Evolutionary conservation across 2,329 filamentous ascomycete species (phyloP).

Genomic region (Rutstroemia sp.): DNA sequence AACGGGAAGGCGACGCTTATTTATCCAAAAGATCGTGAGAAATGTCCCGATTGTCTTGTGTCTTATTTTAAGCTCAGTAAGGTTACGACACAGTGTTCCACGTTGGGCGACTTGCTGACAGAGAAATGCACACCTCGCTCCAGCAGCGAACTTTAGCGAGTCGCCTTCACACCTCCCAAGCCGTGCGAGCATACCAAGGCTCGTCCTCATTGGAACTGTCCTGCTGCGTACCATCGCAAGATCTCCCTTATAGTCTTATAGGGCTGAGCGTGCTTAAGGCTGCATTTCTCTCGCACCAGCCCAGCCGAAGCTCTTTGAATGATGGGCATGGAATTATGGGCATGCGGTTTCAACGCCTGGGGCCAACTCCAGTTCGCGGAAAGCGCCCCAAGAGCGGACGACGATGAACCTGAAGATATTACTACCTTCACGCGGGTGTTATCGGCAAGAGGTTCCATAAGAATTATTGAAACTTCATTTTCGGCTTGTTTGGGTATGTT

Average conservation of each 20-base stretch:
- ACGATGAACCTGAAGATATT: slow-evolving; percentile 39
- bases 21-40: too few species aligned
- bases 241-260: background rate
- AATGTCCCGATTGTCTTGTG: too few species aligned
- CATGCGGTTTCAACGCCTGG: slow-evolving; percentile 53
- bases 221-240: background rate
- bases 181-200: background rate
- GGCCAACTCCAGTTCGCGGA: slow-evolving; percentile 40
- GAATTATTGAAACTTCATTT: slow-evolving; percentile 30
- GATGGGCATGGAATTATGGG: slow-evolving; percentile 41
- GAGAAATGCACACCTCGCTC: too few species aligned
- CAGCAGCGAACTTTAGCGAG: too few species aligned
- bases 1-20: too few species aligned
- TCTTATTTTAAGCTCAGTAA: too few species aligned
- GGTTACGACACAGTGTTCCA: too few species aligned
- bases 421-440: slow-evolving; percentile 38
- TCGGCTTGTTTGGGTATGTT: slow-evolving; percentile 28
- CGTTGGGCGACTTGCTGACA: too few species aligned
- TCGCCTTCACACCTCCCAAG: too few species aligned
- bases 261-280: background rate
- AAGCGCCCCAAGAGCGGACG: background rate
- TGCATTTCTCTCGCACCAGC: too few species aligned
- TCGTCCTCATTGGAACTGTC: background rate
- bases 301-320: too few species aligned
- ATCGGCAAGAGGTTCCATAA: slow-evolving; percentile 29